Evolutionary conservation across 495 filamentous ascomycete species (phyloP).

Genomic region (Hypoxylon subgilvum): DNA sequence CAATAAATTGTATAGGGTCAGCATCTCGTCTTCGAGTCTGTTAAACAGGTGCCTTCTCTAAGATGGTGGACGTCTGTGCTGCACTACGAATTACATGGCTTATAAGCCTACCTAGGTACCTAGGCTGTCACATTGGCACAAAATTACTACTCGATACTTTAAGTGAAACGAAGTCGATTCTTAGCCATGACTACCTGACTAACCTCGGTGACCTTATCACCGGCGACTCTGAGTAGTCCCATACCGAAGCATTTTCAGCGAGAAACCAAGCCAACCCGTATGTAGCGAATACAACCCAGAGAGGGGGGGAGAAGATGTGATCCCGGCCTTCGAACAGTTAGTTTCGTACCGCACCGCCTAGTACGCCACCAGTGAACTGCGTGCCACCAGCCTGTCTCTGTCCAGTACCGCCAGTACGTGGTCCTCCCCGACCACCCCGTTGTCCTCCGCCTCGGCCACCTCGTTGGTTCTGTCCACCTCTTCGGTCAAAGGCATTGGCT

Average conservation of each 20-base stretch:
- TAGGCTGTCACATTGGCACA: neutral
- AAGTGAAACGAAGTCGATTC: conserved; percentile 32
- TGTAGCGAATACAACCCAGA: conserved; percentile 41
- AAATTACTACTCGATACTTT: too few relatives aligned
- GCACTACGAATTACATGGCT: too few relatives aligned
- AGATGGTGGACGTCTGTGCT: too few relatives aligned
- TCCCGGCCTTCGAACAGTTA: conserved; percentile 36
- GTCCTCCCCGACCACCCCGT: conserved; percentile 72
- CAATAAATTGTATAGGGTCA: too few relatives aligned
- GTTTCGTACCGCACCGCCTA: conserved; percentile 61
- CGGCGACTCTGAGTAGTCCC: conserved; percentile 16
- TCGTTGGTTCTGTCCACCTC: conserved; percentile 76
- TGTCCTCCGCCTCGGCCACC: conserved; percentile 72
- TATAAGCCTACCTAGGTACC: neutral
- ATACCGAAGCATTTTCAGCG: conserved; percentile 30
- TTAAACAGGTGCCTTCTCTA: too few relatives aligned
- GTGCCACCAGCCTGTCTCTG: conserved; percentile 64
- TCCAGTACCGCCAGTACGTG: conserved; percentile 55
- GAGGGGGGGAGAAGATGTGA: conserved; percentile 19
- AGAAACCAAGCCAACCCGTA: conserved; percentile 38
- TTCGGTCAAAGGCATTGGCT: conserved; percentile 90
- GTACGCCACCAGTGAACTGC: conserved; percentile 63
- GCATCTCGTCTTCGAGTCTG: too few relatives aligned
- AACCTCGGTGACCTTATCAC: conserved; percentile 3
- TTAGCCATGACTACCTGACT: conserved; percentile 23